Evolutionary conservation across 768 basidiomycete genomes (phyloP).

Genomic region (Tremella fuciformis): DNA sequence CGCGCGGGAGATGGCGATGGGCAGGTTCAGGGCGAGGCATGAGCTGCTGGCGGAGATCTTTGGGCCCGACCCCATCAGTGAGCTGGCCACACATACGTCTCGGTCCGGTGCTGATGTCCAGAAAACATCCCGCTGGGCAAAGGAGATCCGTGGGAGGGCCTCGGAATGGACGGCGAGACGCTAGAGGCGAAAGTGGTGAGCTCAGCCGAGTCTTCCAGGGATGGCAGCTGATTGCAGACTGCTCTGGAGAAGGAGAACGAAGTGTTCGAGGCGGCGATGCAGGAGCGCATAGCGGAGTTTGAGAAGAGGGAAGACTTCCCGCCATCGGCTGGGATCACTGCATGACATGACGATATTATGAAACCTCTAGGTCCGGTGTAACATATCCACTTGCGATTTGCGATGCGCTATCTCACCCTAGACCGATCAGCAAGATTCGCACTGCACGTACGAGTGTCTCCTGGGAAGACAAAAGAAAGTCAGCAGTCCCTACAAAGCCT

Average conservation of each 20-base stretch:
- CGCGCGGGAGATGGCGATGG: slow-evolving; percentile 43
- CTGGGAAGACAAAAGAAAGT: too few relatives aligned
- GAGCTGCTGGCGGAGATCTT: slow-evolving; percentile 43
- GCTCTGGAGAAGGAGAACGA: slow-evolving; percentile 37
- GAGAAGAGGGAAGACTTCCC: too few relatives aligned
- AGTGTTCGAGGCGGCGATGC: slow-evolving; percentile 17
- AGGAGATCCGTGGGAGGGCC: slow-evolving; percentile 39
- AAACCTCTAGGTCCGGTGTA: too few relatives aligned
- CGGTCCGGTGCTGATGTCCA: slow-evolving; percentile 10
- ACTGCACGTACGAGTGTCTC: too few relatives aligned
- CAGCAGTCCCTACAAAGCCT: too few relatives aligned
- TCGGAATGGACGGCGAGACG: slow-evolving; percentile 36
- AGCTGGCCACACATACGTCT: slow-evolving; percentile 9
- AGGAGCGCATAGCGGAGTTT: neutral
- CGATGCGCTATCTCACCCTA: too few relatives aligned
- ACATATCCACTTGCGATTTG: too few relatives aligned
- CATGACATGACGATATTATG: too few relatives aligned
- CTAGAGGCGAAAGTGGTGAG: slow-evolving; percentile 45
- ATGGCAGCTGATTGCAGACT: slow-evolving; percentile 15
- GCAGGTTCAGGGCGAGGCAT: slow-evolving; percentile 39
- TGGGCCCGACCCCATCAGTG: slow-evolving; percentile 42
- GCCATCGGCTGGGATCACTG: too few relatives aligned
- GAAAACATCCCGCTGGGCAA: slow-evolving; percentile 30
- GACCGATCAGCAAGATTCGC: too few relatives aligned
- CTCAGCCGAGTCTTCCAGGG: neutral